phyloP scores from a whole-genome alignment of 257 asterid species.

The Nicotiana tabacum region DNA sequence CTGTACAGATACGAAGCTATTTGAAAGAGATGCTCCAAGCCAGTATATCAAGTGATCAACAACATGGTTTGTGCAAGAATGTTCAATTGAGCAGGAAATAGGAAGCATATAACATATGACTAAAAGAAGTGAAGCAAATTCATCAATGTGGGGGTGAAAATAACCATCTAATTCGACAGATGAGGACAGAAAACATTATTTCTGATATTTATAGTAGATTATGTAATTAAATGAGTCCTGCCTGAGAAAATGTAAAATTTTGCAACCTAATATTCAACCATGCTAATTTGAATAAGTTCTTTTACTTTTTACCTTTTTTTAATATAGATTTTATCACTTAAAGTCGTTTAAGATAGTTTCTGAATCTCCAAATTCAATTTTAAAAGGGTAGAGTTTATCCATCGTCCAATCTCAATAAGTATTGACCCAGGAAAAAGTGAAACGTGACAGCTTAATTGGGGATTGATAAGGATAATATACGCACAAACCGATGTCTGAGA shows the following conservation, averaged over 20 bases:
- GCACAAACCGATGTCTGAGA: background rate
- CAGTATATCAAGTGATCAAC: background rate
- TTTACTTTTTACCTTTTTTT: background rate
- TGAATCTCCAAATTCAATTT: background rate
- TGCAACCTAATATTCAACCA: background rate
- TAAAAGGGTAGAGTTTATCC: background rate
- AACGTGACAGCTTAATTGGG: background rate
- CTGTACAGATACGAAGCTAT: background rate
- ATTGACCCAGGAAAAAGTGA: background rate
- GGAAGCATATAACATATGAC: background rate
- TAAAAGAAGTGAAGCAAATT: background rate
- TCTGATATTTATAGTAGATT: background rate
- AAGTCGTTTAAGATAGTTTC: background rate
- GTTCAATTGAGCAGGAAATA: background rate
- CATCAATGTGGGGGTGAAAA: background rate
- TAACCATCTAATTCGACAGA: background rate
- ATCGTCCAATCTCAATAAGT: background rate
- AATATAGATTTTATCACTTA: background rate
- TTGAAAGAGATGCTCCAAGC: background rate
- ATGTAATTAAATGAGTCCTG: background rate
- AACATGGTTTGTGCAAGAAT: conserved; percentile 4
- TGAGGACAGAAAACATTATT: background rate
- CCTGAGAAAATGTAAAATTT: background rate
- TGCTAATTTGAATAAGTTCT: background rate
- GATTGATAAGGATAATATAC: background rate